Conservation (phyloP, 2,329 filamentous ascomycete genomes). For the Ophiocordyceps polyrhachis-furcata region DNA sequence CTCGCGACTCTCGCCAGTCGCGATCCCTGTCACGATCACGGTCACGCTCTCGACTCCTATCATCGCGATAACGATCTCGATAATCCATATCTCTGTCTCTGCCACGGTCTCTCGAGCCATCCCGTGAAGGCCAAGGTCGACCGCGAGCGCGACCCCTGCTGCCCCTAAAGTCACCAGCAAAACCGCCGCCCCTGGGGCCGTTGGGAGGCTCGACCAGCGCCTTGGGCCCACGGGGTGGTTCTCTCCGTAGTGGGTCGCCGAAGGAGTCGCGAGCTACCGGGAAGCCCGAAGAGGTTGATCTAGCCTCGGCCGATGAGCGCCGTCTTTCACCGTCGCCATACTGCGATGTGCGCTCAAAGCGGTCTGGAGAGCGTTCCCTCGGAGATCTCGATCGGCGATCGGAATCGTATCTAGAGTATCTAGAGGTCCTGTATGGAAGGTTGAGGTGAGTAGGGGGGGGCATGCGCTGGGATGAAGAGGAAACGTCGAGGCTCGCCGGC, state of each 20-base stretch:
- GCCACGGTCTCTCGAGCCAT: slow-evolving; percentile 42
- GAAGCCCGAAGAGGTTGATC: slow-evolving; percentile 39
- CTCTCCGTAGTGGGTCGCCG: slow-evolving; percentile 36
- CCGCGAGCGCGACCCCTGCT: slow-evolving; percentile 32
- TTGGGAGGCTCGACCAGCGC: slow-evolving; percentile 53
- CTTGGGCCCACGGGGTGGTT: slow-evolving; percentile 68
- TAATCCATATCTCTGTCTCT: slow-evolving; percentile 6
- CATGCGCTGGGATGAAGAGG: neutral
- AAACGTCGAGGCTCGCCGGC: neutral
- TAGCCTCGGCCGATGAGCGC: slow-evolving; percentile 41
- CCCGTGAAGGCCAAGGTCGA: slow-evolving; percentile 35
- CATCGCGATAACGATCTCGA: slow-evolving; percentile 3
- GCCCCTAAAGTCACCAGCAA: slow-evolving; percentile 43
- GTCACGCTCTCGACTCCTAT: slow-evolving; percentile 18
- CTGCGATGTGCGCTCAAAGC: slow-evolving; percentile 36
- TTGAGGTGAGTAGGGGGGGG: slow-evolving; percentile 1
- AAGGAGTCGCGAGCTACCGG: slow-evolving; percentile 39
- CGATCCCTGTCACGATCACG: slow-evolving; percentile 35
- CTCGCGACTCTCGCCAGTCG: slow-evolving; percentile 22
- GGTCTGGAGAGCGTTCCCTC: slow-evolving; percentile 51
- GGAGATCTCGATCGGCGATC: slow-evolving; percentile 45
- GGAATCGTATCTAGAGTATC: slow-evolving; percentile 43
- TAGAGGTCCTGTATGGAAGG: slow-evolving; percentile 23
- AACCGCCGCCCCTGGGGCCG: slow-evolving; percentile 48
- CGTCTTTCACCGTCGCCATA: slow-evolving; percentile 50